These are phyloP conservation scores for Rhodotorula graminis DNA, from an alignment of 768 basidiomycete genomes.

Conservation along the genomic window DNA sequence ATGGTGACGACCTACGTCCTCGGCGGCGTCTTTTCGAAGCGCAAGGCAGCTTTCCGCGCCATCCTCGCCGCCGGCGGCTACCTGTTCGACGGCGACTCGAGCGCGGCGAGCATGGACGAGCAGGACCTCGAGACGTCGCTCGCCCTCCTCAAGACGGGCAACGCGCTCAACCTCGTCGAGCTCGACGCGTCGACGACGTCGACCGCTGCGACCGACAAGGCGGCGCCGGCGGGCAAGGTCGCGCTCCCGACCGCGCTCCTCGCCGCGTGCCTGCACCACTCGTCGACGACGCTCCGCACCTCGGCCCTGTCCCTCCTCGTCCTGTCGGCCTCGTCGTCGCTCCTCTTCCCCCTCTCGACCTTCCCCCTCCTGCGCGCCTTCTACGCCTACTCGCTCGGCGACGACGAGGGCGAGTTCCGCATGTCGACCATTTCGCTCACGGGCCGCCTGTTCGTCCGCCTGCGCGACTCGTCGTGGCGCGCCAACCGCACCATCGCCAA, in stretches of 20 bases:
- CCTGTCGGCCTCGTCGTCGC: conserved; percentile 8
- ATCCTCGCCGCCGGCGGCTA: conserved; percentile 11
- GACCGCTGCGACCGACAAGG: background rate
- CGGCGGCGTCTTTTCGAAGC: conserved; percentile 3
- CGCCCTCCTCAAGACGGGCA: conserved; percentile 25
- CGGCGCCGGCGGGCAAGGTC: conserved; percentile 2
- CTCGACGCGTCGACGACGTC: conserved; percentile 1
- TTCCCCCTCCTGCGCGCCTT: conserved; percentile 27
- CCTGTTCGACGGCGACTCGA: background rate
- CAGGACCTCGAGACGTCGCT: conserved; percentile 28
- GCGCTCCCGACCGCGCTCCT: conserved; percentile 24
- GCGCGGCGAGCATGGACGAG: background rate
- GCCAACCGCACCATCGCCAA: conserved; percentile 20
- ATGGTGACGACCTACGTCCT: conserved; percentile 30
- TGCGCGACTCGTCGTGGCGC: conserved; percentile 28
- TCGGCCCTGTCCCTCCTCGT: conserved; percentile 36
- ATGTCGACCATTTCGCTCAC: conserved; percentile 23
- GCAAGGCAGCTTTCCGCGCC: conserved; percentile 3
- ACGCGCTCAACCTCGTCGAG: conserved; percentile 27
- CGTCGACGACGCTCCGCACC: conserved; percentile 25
- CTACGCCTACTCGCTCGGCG: conserved; percentile 32
- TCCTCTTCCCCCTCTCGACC: conserved; percentile 9
- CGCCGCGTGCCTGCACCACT: conserved; percentile 13
- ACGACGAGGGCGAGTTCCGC: conserved; percentile 32
- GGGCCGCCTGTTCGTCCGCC: conserved; percentile 33